Conservation (phyloP, 169 alveolate genomes). For the Cryptosporidium canis region DNA sequence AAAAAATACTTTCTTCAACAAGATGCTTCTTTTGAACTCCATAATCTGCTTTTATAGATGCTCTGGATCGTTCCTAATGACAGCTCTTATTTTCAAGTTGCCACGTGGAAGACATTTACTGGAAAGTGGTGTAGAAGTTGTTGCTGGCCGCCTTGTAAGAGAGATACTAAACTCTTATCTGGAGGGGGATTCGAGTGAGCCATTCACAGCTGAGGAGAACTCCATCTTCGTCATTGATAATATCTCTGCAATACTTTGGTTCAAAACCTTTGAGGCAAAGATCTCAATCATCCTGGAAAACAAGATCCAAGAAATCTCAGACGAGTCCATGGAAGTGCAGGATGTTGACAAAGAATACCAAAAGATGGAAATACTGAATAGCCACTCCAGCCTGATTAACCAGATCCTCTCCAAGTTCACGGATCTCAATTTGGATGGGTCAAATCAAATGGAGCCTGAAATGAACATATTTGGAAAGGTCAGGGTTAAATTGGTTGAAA, state of each 20-base stretch:
- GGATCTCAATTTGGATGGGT: background rate
- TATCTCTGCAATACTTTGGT: constrained; percentile 37
- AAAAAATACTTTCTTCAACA: background rate
- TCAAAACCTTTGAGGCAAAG: constrained; percentile 10
- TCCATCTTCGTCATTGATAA: background rate
- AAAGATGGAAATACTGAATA: constrained; percentile 13
- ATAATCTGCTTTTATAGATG: constrained; percentile 58
- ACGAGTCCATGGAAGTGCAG: constrained; percentile 6
- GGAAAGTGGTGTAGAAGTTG: constrained; percentile 21
- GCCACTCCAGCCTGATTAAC: constrained; percentile 2
- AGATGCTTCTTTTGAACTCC: constrained; percentile 23
- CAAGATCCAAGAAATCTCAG: background rate
- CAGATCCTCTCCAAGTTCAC: background rate
- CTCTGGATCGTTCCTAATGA: constrained; percentile 49
- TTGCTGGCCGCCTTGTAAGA: background rate
- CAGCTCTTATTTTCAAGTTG: constrained; percentile 17
- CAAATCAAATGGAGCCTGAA: background rate
- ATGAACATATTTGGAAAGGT: background rate
- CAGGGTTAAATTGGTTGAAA: background rate
- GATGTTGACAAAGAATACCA: constrained; percentile 34
- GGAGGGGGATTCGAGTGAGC: background rate
- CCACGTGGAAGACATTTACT: constrained; percentile 58
- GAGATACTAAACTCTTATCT: background rate
- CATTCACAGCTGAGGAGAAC: background rate
- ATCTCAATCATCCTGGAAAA: constrained; percentile 15